A percentile compares a stretch with the other conserved stretches of the same genome.
Conservation (phyloP, 768 basidiomycete species). For the Dioszegia crocea region DNA sequence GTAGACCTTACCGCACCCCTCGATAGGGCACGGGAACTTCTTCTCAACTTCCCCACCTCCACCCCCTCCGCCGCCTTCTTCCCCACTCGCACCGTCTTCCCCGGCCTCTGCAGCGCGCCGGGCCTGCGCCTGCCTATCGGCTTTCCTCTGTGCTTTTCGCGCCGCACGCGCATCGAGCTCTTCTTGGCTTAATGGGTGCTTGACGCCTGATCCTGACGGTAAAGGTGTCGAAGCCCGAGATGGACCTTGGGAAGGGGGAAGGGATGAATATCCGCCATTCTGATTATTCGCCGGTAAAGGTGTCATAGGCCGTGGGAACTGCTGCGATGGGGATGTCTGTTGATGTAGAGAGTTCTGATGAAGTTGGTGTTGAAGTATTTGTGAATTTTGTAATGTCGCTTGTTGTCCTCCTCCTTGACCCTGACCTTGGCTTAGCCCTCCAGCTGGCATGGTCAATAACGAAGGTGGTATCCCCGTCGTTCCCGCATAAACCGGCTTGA, state of each 20-base stretch:
- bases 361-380: background rate
- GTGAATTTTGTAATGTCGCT: background rate
- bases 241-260: background rate
- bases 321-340: background rate
- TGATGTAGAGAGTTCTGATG: background rate
- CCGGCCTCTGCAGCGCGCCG: slow-evolving; percentile 24
- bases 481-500: slow-evolving; percentile 15
- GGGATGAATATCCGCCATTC: background rate
- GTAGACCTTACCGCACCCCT: slow-evolving; percentile 48
- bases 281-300: background rate
- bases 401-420: background rate
- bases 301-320: background rate
- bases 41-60: slow-evolving; percentile 42
- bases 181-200: slow-evolving; percentile 27
- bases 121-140: slow-evolving; percentile 30
- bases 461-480: slow-evolving; percentile 5
- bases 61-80: slow-evolving; percentile 31
- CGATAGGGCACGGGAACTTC: slow-evolving; percentile 47
- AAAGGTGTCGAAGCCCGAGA: background rate
- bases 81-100: slow-evolving; percentile 17
- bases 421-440: too few relatives aligned
- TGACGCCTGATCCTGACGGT: slow-evolving; percentile 31
- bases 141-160: slow-evolving; percentile 38
- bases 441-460: slow-evolving; percentile 5
- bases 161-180: slow-evolving; percentile 15